A percentile compares a stretch with the other conserved stretches of the same genome.
Conservation (phyloP, 257 asterid genomes). For the Scutellaria barbata region DNA sequence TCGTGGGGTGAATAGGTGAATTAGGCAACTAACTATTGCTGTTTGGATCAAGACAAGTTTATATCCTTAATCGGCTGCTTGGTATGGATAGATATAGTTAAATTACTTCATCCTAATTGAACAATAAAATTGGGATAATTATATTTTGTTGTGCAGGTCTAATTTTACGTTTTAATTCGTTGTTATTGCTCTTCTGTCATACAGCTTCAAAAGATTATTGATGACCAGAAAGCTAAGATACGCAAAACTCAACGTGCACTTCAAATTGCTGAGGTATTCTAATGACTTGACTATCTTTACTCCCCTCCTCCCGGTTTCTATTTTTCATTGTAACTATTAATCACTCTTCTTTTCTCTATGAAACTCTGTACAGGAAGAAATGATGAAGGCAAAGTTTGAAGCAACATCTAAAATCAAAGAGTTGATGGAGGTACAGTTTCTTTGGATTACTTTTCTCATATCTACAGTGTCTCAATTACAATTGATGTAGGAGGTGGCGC, state of each 20-base stretch:
- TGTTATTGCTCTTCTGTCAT: slow-evolving; percentile 27
- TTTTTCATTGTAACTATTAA: slow-evolving; percentile 11
- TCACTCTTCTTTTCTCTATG: slow-evolving; percentile 20
- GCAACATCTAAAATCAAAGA: slow-evolving; percentile 66
- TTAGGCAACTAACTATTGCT: not conserved
- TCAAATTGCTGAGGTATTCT: slow-evolving; percentile 82
- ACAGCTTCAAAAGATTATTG: slow-evolving; percentile 71
- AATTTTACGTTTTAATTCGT: not conserved
- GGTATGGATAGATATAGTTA: slow-evolving; percentile 11
- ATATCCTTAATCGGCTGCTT: not conserved
- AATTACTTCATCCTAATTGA: not conserved
- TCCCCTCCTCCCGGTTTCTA: not conserved
- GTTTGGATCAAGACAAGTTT: slow-evolving; percentile 17
- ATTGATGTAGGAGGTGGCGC: not conserved
- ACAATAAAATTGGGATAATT: not conserved
- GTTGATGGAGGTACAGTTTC: slow-evolving; percentile 65
- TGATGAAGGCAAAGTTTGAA: slow-evolving; percentile 80
- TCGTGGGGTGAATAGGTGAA: too few relatives aligned
- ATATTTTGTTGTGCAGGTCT: slow-evolving; percentile 3
- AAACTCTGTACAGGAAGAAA: slow-evolving; percentile 71
- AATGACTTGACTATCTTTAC: slow-evolving; percentile 10
- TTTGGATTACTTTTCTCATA: not conserved
- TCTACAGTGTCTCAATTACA: slow-evolving; percentile 4
- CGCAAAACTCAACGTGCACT: slow-evolving; percentile 94
- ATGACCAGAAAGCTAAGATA: slow-evolving; percentile 71